A percentile compares a stretch with the other conserved stretches of the same genome.
These are phyloP conservation scores for Amaranthus cruentus DNA, from an alignment of 148 eudicot genomes.

Conservation along the genomic window DNA sequence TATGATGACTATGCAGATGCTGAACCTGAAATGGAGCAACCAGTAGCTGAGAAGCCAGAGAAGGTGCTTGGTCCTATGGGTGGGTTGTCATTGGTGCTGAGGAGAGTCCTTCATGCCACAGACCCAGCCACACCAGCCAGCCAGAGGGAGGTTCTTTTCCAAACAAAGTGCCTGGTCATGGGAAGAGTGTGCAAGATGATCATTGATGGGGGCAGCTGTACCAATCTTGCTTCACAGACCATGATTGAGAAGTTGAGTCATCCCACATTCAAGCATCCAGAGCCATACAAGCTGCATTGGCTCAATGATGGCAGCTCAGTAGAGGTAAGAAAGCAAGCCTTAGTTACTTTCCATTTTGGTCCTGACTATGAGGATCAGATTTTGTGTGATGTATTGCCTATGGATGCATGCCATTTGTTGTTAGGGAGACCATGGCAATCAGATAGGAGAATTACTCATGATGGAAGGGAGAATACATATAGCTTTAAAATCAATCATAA, in stretches of 20 bases:
- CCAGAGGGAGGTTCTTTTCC: neutral
- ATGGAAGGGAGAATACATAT: neutral
- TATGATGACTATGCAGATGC: too few relatives aligned
- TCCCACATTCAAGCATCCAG: neutral
- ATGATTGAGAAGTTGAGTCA: neutral
- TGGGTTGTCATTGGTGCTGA: too few relatives aligned
- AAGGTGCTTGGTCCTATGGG: too few relatives aligned
- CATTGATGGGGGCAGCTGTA: neutral
- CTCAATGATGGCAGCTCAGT: neutral
- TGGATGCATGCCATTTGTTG: neutral
- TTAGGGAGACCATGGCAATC: neutral
- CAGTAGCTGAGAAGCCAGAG: too few relatives aligned
- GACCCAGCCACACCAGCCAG: neutral
- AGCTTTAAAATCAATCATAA: neutral
- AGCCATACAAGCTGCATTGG: constrained; percentile 2
- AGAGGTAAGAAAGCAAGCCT: neutral
- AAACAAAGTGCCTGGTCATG: neutral
- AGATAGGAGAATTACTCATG: neutral
- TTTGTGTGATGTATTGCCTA: neutral
- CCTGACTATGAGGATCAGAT: neutral
- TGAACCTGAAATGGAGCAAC: too few relatives aligned
- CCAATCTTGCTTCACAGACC: neutral
- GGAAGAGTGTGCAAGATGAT: neutral
- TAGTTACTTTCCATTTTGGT: neutral
- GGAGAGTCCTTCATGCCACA: too few relatives aligned